Evolutionary conservation across 106 monocot genomes (phyloP), one percentile per base, ranked within the genome.

Genomic region (Agapanthus africanus): DNA sequence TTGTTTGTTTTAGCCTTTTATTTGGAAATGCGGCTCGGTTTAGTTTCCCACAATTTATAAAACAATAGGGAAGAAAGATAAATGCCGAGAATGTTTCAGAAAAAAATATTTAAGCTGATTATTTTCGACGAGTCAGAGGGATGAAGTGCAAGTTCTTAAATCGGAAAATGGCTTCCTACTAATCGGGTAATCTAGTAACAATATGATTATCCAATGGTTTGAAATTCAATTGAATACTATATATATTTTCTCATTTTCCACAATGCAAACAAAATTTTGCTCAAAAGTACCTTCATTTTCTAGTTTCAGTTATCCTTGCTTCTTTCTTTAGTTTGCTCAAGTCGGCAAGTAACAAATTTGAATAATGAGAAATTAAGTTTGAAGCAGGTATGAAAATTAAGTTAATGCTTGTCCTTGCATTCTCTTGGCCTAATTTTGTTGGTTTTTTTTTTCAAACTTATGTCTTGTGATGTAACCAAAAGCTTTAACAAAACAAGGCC

Each of bases 271-370:
- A 31, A 57, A 7, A 10, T 57, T 57, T 14, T 3, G 1, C 27
- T 30, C 31, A 57, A 57, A 30, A 0, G 1, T 2, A 10, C 11
- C 2, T n/a, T n/a, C 14, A 25, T 57, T 57, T 27, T 28, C 31
- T 57, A 57, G 30, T 27, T 57, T 57, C 30, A 13, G 56, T 57
- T 56, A 56, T 57, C 56, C 56, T 31, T 57, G 30, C 56, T 31
- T 57, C 30, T 14, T 30, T 6, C 56, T 57, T 15, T 57, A 31
- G 30, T 31, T 57, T 57, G 27, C 56, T 14, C 56, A 57, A 57
- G 56, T 57, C 56, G 56, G 56, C 30, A 57, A 57, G 56, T 57
- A 57, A 57, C 56, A 57, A 57, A 10, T 57, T 57, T 57, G 11
- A 30, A 57, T 30, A 13, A 57, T 57, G 27, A 18, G 4, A 22